Percentiles rank a stretch among this genome's conserved stretches.
phyloP scores from a whole-genome alignment of 2,329 filamentous ascomycete species.

The Fusarium camptoceras region DNA sequence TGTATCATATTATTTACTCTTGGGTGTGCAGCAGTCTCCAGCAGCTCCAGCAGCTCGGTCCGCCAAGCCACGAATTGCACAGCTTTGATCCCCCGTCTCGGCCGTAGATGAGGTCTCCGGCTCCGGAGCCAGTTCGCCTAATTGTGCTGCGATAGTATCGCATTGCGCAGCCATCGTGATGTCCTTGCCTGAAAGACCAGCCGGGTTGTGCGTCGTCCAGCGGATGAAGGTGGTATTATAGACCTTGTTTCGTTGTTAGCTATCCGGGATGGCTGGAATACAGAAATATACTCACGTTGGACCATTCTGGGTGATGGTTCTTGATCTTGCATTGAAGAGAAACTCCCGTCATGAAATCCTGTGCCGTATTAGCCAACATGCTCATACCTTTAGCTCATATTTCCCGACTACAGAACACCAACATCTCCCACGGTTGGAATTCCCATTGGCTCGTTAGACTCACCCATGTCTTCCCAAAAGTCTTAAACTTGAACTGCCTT shows the following conservation, averaged over 20 bases:
- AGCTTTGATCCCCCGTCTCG: conserved; percentile 43
- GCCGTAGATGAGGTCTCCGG: conserved; percentile 39
- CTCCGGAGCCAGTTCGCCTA: conserved; percentile 63
- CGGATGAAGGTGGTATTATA: conserved; percentile 78
- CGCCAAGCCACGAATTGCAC: conserved; percentile 58
- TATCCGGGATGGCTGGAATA: neutral
- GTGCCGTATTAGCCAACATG: conserved; percentile 12
- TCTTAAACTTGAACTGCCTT: conserved; percentile 72
- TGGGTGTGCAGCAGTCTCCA: conserved; percentile 67
- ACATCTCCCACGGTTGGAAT: neutral
- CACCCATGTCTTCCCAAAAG: conserved; percentile 74
- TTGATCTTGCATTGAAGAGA: conserved; percentile 74
- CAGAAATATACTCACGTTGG: conserved; percentile 64
- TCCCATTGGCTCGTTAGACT: conserved; percentile 41
- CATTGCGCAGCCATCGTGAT: conserved; percentile 71
- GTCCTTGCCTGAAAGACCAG: conserved; percentile 74
- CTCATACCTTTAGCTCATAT: neutral
- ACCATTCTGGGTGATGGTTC: conserved; percentile 82
- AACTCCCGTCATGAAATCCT: conserved; percentile 82
- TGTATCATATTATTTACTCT: conserved; percentile 47
- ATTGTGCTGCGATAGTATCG: conserved; percentile 67
- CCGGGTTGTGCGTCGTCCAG: conserved; percentile 78
- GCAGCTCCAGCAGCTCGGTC: conserved; percentile 59
- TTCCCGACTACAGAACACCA: neutral
- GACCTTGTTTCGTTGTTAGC: conserved; percentile 58